A percentile compares a stretch with the other conserved stretches of the same genome.
Evolutionary conservation across 2,329 filamentous ascomycete genomes (phyloP).

Genomic region (Fusarium agapanthi): DNA sequence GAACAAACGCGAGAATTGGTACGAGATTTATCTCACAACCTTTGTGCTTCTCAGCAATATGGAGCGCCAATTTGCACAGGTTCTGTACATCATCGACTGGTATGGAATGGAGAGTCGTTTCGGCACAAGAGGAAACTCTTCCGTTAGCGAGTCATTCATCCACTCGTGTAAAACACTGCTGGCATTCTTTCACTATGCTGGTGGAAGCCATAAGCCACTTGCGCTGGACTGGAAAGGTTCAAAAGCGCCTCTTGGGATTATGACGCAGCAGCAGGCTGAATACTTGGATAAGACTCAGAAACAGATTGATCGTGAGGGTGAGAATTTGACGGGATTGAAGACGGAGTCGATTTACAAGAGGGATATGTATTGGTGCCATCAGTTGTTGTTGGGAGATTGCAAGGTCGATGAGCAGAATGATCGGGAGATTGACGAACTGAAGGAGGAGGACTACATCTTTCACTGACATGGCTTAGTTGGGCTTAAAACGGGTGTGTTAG

Average conservation of each 20-base stretch:
- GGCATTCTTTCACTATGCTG: not conserved
- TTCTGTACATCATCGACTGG: not conserved
- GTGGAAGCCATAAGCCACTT: not conserved
- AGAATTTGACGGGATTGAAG: rapidly evolving
- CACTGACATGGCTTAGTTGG: not conserved
- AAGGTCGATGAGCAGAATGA: not conserved
- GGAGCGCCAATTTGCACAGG: not conserved
- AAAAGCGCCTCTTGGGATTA: not conserved
- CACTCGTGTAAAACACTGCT: not conserved
- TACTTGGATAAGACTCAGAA: not conserved
- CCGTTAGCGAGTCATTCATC: not conserved
- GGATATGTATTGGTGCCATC: not conserved
- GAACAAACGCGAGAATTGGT: not conserved
- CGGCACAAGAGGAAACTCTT: not conserved
- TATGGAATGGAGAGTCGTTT: not conserved
- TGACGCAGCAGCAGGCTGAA: not conserved
- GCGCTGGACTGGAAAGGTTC: rapidly evolving
- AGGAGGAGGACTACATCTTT: not conserved
- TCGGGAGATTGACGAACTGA: not conserved
- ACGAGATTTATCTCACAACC: not conserved
- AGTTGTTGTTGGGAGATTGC: not conserved
- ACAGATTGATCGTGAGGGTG: not conserved
- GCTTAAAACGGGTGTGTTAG: too few relatives aligned
- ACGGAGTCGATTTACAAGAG: not conserved
- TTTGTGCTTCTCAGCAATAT: not conserved